These are phyloP conservation scores for Rosa rugosa DNA, from an alignment of 306 rosid species.

Conservation along the genomic window DNA sequence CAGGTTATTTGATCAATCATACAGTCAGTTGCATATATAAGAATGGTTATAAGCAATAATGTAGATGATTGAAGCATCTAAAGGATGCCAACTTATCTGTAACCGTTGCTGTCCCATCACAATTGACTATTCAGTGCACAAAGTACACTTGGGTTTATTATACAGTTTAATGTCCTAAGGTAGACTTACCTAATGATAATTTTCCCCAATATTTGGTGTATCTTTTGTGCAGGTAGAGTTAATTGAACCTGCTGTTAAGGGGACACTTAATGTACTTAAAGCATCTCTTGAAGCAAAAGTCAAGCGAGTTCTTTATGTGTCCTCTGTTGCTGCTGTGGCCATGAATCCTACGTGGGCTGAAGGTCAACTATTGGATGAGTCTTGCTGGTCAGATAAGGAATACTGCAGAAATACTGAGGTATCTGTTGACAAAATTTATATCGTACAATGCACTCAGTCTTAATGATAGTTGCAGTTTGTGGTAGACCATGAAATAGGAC, in stretches of 20 bases:
- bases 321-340: slow-evolving; percentile 31
- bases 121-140: not conserved
- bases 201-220: not conserved
- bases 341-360: slow-evolving; percentile 39
- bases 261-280: slow-evolving; percentile 52
- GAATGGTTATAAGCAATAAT: not conserved
- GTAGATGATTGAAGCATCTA: no score
- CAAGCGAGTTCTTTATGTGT: slow-evolving; percentile 41
- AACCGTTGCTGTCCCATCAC: not conserved
- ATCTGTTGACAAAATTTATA: not conserved
- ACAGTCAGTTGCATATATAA: not conserved
- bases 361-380: slow-evolving; percentile 40
- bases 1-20: no score
- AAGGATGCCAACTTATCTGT: not conserved
- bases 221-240: slow-evolving; percentile 43
- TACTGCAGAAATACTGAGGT: slow-evolving; percentile 42
- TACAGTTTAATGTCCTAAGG: not conserved
- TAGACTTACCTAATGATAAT: not conserved
- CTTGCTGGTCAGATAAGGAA: slow-evolving; percentile 48
- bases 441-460: slow-evolving; percentile 1
- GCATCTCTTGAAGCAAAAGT: slow-evolving; percentile 41
- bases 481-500: not conserved
- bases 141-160: not conserved
- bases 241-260: slow-evolving; percentile 70
- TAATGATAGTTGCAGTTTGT: not conserved